Base-by-base conservation (phyloP, 257 asterid genomes). In the Plantago elongata region DNA sequence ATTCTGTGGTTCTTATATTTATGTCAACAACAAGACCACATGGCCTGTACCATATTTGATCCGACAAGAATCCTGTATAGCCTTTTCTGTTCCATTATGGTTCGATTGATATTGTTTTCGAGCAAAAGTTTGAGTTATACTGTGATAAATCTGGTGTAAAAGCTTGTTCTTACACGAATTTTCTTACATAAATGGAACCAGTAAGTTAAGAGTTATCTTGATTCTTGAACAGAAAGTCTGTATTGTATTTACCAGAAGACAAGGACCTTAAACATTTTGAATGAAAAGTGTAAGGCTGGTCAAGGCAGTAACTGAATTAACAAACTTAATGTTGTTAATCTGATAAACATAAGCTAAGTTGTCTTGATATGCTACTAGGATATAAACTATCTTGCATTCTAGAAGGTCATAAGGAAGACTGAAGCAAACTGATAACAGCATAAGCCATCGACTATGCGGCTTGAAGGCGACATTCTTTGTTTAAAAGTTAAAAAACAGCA, bases 361-460 rank as follows among this genome's bases (percentile, higher is more conserved):
- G 62, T 56, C 60, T 52, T 45, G 18, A 22, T 48, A 40, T 18
- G 11, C 17, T 60, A 22, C 34, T 62, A 42, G 30, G 55, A 61
- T 51, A 18, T 15, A 54, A 57, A 64, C 30, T 51, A 27, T 22
- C 7, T 57, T 48, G n/a, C 59, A 22, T 49, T 57, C 46, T 57
- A 66, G 65, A 65, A 65, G 67, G 68, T 64, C 74, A 67, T 58
- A 51, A 70, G 65, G 67, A 64, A 63, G 43, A 9, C 48, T 43
- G 52, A 45, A 64, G 42, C 77, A 68, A 75, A 45, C 60, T 62
- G 67, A 40, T 38, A 54, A 57, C 61, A 68, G 54, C 69, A 62
- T 64, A 70, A 60, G 51, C 50, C 76, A 71, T 62, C 75, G 80
- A 22, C 78, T 76, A 59, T 74, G 62, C 74, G 63, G 60, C 55